Evolutionary conservation across 495 filamentous ascomycete genomes (phyloP).

Genomic region (Xanthoparmelia taractica): DNA sequence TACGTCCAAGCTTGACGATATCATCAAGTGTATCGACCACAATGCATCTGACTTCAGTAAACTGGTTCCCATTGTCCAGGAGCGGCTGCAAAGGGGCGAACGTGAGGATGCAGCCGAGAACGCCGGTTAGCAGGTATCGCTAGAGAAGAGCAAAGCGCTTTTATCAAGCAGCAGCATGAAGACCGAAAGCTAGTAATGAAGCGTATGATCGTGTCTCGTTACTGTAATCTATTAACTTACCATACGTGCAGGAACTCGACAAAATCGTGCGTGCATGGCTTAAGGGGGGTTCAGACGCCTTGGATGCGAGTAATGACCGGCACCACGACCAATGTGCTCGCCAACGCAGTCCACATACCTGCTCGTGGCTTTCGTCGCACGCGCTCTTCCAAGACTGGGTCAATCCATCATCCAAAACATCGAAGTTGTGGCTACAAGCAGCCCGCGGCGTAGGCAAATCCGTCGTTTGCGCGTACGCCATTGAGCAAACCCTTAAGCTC

Average conservation of each 20-base stretch:
- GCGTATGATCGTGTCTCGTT: neutral
- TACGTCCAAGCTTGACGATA: conserved; percentile 12
- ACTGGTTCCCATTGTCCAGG: conserved; percentile 7
- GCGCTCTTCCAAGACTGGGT: conserved; percentile 14
- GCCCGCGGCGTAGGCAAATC: conserved; percentile 20
- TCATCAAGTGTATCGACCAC: conserved; percentile 5
- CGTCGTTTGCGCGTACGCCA: conserved; percentile 16
- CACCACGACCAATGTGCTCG: conserved; percentile 5
- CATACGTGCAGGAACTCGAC: conserved; percentile 1
- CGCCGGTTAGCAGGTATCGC: conserved; percentile 5
- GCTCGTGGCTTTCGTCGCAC: conserved; percentile 5
- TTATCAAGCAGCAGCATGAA: conserved; percentile 8
- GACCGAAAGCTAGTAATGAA: conserved; percentile 9
- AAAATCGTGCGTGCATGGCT: conserved; percentile 6
- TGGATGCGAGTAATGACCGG: conserved; percentile 10
- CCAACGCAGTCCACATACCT: neutral
- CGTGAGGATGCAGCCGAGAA: conserved; percentile 10
- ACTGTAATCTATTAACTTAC: neutral
- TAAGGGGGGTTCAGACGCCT: neutral
- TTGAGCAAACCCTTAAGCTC: conserved; percentile 7
- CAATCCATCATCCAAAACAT: neutral
- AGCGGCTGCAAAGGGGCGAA: conserved; percentile 5
- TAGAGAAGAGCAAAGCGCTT: conserved; percentile 12
- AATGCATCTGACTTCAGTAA: neutral
- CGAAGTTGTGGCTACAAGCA: conserved; percentile 20